Percentiles rank a stretch among this genome's conserved stretches.
These are phyloP conservation scores for Cynanchum wilfordii DNA, from an alignment of 257 asterid genomes.

Conservation along the genomic window DNA sequence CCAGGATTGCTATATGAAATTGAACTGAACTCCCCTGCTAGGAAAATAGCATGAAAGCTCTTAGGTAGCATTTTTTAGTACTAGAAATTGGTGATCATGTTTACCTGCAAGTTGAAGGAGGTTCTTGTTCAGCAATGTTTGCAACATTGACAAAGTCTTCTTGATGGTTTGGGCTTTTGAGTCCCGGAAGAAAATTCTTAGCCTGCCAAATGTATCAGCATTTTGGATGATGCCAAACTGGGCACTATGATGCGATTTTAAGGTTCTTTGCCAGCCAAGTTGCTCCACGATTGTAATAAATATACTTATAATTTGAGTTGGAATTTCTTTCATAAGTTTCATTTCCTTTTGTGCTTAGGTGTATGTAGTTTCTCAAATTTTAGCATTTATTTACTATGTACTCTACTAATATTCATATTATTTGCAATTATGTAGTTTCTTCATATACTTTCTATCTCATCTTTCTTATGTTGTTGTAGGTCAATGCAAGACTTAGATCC, in stretches of 20 bases:
- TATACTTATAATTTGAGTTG: not conserved
- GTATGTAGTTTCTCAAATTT: not conserved
- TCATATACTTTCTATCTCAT: constrained; percentile 14
- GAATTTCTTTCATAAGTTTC: constrained; percentile 1
- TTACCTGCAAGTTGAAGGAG: not conserved
- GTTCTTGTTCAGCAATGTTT: not conserved
- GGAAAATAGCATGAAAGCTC: not conserved
- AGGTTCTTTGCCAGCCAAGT: not conserved
- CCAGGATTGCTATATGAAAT: not conserved
- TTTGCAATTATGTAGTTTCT: constrained; percentile 6
- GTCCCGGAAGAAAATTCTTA: not conserved
- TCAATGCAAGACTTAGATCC: constrained; percentile 44
- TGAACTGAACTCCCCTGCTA: not conserved
- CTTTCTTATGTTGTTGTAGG: constrained; percentile 36
- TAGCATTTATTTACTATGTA: not conserved
- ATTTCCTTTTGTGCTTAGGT: not conserved
- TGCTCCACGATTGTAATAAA: not conserved
- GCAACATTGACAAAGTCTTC: not conserved
- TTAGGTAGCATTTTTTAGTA: not conserved
- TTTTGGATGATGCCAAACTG: constrained; percentile 9
- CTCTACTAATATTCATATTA: not conserved
- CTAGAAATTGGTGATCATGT: not conserved
- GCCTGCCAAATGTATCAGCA: not conserved
- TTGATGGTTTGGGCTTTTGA: constrained; percentile 6
- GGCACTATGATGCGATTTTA: not conserved